Conservation (phyloP, 2,329 filamentous ascomycete species). For the Xylariaceae sp. region DNA sequence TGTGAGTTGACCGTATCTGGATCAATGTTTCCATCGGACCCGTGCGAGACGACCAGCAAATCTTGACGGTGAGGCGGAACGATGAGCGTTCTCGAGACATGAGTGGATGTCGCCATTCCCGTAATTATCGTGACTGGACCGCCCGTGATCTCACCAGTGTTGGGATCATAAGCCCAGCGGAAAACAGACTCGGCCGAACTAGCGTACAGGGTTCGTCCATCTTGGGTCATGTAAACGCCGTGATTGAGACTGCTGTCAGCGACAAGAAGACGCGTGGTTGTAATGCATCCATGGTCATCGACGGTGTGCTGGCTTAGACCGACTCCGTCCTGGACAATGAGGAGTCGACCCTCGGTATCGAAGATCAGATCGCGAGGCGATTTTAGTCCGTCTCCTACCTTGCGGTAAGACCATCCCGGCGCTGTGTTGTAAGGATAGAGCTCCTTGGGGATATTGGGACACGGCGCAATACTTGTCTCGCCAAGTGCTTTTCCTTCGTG, state of each 20-base stretch:
- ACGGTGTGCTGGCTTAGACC: conserved; percentile 29
- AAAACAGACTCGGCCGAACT: conserved; percentile 47
- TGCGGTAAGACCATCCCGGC: conserved; percentile 24
- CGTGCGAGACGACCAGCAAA: conserved; percentile 51
- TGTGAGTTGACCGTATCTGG: conserved; percentile 38
- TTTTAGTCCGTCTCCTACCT: conserved; percentile 24
- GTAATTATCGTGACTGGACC: conserved; percentile 42
- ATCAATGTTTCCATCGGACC: conserved; percentile 54
- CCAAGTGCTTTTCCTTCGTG: neutral
- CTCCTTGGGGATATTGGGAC: conserved; percentile 16
- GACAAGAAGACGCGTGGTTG: conserved; percentile 20
- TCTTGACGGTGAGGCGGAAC: conserved; percentile 44
- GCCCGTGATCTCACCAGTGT: conserved; percentile 35
- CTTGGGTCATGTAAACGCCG: conserved; percentile 35
- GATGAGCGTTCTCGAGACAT: conserved; percentile 53
- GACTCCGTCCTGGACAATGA: conserved; percentile 24
- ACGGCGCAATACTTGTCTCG: conserved; percentile 14
- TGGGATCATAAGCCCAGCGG: conserved; percentile 51
- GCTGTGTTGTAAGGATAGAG: conserved; percentile 22
- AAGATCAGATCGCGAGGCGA: conserved; percentile 26
- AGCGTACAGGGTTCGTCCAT: conserved; percentile 36
- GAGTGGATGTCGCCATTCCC: conserved; percentile 48
- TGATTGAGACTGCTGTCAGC: conserved; percentile 35
- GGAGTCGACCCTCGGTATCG: conserved; percentile 26
- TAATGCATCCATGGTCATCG: conserved; percentile 27